Percentiles rank a stretch among this genome's conserved stretches.
phyloP scores from a whole-genome alignment of 2,329 filamentous ascomycete species.

The Phialophora expanda region DNA sequence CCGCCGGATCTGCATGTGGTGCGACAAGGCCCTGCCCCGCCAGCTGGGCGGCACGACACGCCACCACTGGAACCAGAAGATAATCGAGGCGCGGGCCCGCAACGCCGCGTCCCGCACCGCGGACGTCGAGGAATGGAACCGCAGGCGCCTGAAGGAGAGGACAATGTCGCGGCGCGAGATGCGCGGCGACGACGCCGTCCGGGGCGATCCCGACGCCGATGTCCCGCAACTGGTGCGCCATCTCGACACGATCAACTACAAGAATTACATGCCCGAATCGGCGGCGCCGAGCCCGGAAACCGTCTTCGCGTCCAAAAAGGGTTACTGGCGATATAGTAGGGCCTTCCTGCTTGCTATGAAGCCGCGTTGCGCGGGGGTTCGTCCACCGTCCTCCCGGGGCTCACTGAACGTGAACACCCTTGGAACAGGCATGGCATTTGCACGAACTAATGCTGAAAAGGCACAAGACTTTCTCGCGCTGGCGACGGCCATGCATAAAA shows the following conservation, averaged over 20 bases:
- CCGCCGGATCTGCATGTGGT: constrained; percentile 44
- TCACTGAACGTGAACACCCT: not conserved
- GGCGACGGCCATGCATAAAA: constrained; percentile 1
- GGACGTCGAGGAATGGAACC: constrained; percentile 39
- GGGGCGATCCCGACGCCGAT: constrained; percentile 37
- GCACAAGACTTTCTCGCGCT: constrained; percentile 12
- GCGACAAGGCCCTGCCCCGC: constrained; percentile 39
- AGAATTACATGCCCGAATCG: constrained; percentile 29
- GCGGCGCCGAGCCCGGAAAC: constrained; percentile 33
- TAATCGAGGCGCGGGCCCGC: constrained; percentile 36
- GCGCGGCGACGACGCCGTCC: constrained; percentile 37
- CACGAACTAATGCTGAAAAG: constrained; percentile 30
- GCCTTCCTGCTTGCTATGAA: constrained; percentile 30
- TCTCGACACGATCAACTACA: constrained; percentile 39
- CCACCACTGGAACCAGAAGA: constrained; percentile 38
- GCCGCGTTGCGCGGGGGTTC: constrained; percentile 13
- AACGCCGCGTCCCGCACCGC: constrained; percentile 35
- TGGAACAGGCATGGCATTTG: constrained; percentile 15
- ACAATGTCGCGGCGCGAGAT: constrained; percentile 39
- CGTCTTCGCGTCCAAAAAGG: constrained; percentile 38
- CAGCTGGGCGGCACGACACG: constrained; percentile 37
- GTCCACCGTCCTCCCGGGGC: not conserved
- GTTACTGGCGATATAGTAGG: constrained; percentile 37
- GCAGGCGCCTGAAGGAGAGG: constrained; percentile 28
- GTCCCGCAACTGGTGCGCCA: constrained; percentile 36